Base-by-base conservation (phyloP, 1,139 yeast species). In the Protomyces macrosporus region DNA sequence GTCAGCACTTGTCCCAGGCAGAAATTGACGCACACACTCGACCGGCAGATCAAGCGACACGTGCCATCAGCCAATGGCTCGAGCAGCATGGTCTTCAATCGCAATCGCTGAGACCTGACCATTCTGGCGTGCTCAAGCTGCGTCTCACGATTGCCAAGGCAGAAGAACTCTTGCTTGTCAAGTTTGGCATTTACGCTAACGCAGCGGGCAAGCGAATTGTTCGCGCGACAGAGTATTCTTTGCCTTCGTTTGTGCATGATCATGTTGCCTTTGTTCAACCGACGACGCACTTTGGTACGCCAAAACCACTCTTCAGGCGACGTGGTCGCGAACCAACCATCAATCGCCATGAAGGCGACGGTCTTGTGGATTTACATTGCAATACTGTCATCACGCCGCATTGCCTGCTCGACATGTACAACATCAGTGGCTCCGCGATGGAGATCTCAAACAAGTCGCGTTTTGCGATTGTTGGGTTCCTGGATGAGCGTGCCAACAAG, bases 181-280 rank as follows among this genome's bases (percentile, higher is more conserved):
- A 36, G n/a, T 57, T 48, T 36, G 39, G 40, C 32, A 51, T 30
- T 14, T 57, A 50, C 40, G 40, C 23, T 32, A 53, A 50, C 39
- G 32, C 33, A 7, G 7, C 60, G 4, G 45, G 55, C 14, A 23
- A n/a, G 14, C 37, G 10, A 3, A 37, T 37, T 16, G 40, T 57
- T 7, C 50, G 48, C 7, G 14, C 50, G 12, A 40, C 39, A 33
- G 55, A 57, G 37, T 57, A 57, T 37, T 50, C 14, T 16, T 16
- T 57, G 35, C 60, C 60, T 3, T 35, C 32, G 9, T 45, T 36
- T 14, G 50, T 57, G 23, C 48, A 39, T n/a, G 39, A 39, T 4
- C 60, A 57, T 35, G 34, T 57, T 7, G 60, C 51, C 53, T 57
- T 45, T 37, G 37, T 57, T 45, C 51, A 42, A 4, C 60, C 60